Conservation (phyloP, 306 rosid genomes). For the Prunus davidiana region DNA sequence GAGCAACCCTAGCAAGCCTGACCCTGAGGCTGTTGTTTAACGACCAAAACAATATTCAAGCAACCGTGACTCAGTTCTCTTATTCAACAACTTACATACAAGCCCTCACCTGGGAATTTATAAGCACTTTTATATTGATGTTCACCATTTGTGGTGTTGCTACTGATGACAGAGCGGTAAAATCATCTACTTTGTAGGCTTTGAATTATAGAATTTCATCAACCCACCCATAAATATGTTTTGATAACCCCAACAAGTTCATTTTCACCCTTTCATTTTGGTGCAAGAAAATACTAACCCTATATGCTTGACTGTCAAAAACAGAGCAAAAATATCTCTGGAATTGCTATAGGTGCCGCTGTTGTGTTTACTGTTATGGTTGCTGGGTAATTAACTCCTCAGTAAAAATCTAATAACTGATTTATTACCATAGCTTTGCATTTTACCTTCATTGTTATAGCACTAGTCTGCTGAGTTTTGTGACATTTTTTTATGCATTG, state of each 20-base stretch:
- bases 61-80: constrained; percentile 17
- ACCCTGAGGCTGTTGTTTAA: constrained; percentile 19
- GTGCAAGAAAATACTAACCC: constrained; percentile 13
- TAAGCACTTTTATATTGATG: constrained; percentile 33
- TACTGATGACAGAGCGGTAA: constrained; percentile 51
- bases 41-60: constrained; percentile 27
- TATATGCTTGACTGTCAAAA: constrained; percentile 13
- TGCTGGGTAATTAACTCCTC: constrained; percentile 33
- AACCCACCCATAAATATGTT: too few species aligned
- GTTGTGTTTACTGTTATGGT: constrained; percentile 35
- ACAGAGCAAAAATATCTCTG: constrained; percentile 39
- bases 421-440: not conserved
- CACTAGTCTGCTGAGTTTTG: not conserved
- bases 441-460: not conserved
- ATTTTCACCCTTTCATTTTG: not conserved
- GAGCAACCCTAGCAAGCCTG: constrained; percentile 30
- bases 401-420: not conserved
- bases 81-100: constrained; percentile 23
- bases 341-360: constrained; percentile 47
- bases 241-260: too few species aligned
- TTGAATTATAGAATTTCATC: too few species aligned
- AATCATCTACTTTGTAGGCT: not conserved
- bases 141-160: constrained; percentile 47
- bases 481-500: not conserved
- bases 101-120: constrained; percentile 30